Base-by-base conservation (phyloP, 805 yeast genomes). In the Cyberlindnera xylosilytica region DNA sequence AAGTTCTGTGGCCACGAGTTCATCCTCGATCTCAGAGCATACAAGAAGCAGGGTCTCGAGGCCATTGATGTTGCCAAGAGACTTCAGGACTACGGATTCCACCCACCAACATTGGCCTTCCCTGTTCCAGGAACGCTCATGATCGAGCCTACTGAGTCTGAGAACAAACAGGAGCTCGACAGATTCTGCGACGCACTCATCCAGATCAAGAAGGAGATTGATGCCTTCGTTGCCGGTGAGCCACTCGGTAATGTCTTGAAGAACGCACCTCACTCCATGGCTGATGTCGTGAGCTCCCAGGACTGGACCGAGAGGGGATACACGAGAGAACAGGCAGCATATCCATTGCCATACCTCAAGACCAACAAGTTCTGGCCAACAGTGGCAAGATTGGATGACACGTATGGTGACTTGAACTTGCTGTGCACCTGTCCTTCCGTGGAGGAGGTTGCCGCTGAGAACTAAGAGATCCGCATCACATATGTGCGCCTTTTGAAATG, bases 71-170 rank as follows among this genome's bases (percentile, higher is more conserved):
- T 93, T 46, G 98, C 99, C 44, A 93, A 93, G 72, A 80, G 99
- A 65, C 74, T 93, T 47, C 98, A 93, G 68, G 99, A 93, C 68
- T 93, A 91, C 63, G 97, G 98, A 1, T 93, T 93, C 79, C 99
- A 93, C 66, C 97, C 97, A 1, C 99, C 99, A 49, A 93, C 99
- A 20, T 82, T 93, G 87, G 93, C 98, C 3, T 93, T 93, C 87
- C 99, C 99, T 9, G 95, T 93, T 39, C 91, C 97, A 5, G 96
- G 95, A 49, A 93, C 99, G 2, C 74, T 93, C 55, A 93, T 93
- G 99, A 80, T 93, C 50, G 99, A 93, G 69, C 99, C 99, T 46
- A 93, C 99, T 3, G 99, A 93, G 68, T 83, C 93, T 16, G 99
- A 93, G 68, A 80, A 88, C 59, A 67, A 83, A 57, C 86, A 74